A percentile compares a stretch with the other conserved stretches of the same genome.
These are phyloP conservation scores for Porpolomopsis calyptriformis DNA, from an alignment of 768 basidiomycete genomes.

Conservation along the genomic window DNA sequence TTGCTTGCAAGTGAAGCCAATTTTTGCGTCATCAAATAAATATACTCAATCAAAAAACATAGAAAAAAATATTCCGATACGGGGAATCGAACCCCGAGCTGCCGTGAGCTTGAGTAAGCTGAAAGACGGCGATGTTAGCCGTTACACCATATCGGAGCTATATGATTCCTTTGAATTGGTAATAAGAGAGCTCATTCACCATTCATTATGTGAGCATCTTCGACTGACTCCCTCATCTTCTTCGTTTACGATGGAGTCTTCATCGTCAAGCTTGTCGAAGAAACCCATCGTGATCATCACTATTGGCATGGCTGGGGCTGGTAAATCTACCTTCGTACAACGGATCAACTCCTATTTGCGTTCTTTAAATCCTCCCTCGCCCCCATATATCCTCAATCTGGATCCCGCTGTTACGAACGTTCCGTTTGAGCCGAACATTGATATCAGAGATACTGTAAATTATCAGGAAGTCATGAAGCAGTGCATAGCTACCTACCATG, in stretches of 20 bases:
- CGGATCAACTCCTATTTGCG: conserved; percentile 89
- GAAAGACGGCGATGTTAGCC: conserved; percentile 11
- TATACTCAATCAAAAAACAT: neutral
- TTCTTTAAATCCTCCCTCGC: conserved; percentile 45
- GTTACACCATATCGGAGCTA: conserved; percentile 9
- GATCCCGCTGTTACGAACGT: conserved; percentile 90
- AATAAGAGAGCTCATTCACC: no score
- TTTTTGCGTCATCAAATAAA: no score
- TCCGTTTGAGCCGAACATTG: conserved; percentile 94
- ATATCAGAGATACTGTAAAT: conserved; percentile 95
- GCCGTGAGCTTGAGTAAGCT: conserved; percentile 19
- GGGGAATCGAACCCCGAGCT: conserved; percentile 33
- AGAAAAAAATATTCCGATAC: conserved; percentile 16
- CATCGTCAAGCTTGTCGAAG: conserved; percentile 9
- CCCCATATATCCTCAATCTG: conserved; percentile 94
- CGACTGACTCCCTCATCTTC: neutral
- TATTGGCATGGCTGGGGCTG: conserved; percentile 95
- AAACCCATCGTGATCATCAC: conserved; percentile 74
- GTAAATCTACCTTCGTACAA: conserved; percentile 96
- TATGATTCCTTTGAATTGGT: neutral
- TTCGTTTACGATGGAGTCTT: neutral
- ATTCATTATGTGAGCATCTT: no score
- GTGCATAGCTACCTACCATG: conserved; percentile 43
- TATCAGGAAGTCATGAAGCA: conserved; percentile 99
- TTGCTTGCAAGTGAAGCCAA: no score